Conservation (phyloP, 2,329 filamentous ascomycete species). For the Aspergillus sojae region DNA sequence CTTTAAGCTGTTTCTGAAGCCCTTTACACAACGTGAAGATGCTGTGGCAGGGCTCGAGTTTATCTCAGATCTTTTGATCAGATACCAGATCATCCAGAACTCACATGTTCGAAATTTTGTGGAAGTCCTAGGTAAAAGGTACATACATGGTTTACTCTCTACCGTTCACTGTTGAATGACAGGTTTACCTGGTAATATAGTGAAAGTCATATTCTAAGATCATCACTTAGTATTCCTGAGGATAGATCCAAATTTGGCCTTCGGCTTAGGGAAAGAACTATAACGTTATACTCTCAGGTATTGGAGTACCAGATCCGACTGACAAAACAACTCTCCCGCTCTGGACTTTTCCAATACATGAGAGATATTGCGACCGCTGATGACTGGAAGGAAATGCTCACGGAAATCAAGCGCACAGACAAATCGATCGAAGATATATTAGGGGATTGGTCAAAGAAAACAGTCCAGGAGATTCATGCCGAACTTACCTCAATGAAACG, state of each 20-base stretch:
- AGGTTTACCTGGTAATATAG: background rate
- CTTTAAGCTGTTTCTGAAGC: conserved; percentile 3
- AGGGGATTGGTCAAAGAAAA: background rate
- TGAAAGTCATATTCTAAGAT: background rate
- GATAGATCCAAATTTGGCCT: background rate
- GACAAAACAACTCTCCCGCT: background rate
- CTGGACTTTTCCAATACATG: background rate
- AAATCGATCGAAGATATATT: background rate
- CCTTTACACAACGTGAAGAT: conserved; percentile 11
- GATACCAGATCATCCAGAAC: background rate
- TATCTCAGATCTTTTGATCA: conserved; percentile 3
- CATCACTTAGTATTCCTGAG: background rate
- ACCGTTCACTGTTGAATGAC: background rate
- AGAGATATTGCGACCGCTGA: background rate
- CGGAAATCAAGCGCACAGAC: background rate
- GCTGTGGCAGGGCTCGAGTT: conserved; percentile 7
- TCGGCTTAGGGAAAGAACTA: background rate
- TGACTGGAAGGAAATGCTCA: conserved; percentile 9
- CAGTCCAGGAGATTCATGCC: background rate
- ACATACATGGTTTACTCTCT: background rate
- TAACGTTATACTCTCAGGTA: background rate
- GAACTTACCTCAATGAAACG: background rate
- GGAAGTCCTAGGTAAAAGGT: background rate
- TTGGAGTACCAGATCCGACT: background rate
- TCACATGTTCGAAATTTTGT: background rate